Base-by-base conservation (phyloP, 176 grass and related monocot species). In the Bonia amplexicaulis region DNA sequence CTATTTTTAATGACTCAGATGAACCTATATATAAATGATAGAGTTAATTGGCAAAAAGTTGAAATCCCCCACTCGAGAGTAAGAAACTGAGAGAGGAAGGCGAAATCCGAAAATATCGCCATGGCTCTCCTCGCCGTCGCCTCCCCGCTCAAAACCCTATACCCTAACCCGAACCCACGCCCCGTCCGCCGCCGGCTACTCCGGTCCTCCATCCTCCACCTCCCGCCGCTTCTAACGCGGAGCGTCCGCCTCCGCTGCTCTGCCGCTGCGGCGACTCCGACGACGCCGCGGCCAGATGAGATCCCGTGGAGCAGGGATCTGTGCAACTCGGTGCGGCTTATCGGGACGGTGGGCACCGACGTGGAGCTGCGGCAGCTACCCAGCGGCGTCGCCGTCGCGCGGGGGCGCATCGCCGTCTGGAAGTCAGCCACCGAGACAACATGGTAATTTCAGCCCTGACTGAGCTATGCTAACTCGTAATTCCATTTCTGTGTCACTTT, bases 231-330 rank as follows among this genome's bases (percentile, higher is more conserved):
- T 11, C 60, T 79, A 20, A 29, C 7, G 5, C 35, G 46, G 13
- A 39, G 51, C 14, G 12, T 80, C 53, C 69, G 61, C 62, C 76
- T 76, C 52, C 80, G 75, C 25, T 87, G 76, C 81, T 55, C 89
- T 0, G 80, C 89, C 17, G 75, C 73, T 27, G 60, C 80, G 62
- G 39, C 73, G 51, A 51, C 71, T 12, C 65, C 80, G 42, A 63
- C 66, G 60, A 86, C 83, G 45, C 84, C 86, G 27, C 80, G 86
- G 65, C 93, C 96, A 7, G 77, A 87, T 15, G 93, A 91, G 86
- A 86, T 96, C 16, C 70, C 85, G 6, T 96, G 96, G 96, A 94
- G 85, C 86, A 93, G 57, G 91, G 96, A 94, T 0, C 75, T 96
- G 16, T 80, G 86, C 70, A 99, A 99, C 82, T 91, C 86, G 45